Conservation (phyloP, 2,329 filamentous ascomycete species). For the Magnaporthiopsis rhizophila region DNA sequence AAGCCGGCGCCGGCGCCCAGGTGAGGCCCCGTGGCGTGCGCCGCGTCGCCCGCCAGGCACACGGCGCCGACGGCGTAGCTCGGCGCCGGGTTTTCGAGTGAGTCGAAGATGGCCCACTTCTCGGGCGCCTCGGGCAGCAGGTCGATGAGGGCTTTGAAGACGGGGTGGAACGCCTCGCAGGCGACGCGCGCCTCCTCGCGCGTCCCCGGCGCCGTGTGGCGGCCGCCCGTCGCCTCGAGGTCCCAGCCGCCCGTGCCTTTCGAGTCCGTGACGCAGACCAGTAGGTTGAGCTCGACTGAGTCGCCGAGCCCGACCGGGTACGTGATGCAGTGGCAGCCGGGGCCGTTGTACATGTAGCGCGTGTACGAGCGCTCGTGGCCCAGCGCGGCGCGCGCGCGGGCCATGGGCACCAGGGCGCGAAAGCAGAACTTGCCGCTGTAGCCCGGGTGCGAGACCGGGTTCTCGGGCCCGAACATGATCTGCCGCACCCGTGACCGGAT, state of each 20-base stretch:
- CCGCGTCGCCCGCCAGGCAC: conserved; percentile 47
- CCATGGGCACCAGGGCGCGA: conserved; percentile 53
- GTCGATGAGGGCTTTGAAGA: conserved; percentile 26
- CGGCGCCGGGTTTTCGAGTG: conserved; percentile 33
- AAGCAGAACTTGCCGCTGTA: conserved; percentile 56
- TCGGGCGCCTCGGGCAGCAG: conserved; percentile 40
- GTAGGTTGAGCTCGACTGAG: conserved; percentile 44
- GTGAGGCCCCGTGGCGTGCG: conserved; percentile 47
- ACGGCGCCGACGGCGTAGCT: conserved; percentile 32
- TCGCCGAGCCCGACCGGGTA: conserved; percentile 50
- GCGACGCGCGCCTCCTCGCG: conserved; percentile 31
- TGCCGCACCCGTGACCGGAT: conserved; percentile 49
- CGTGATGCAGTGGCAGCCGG: conserved; percentile 48
- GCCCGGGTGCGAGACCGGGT: conserved; percentile 34
- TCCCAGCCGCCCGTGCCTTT: conserved; percentile 11
- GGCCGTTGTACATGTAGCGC: conserved; percentile 48
- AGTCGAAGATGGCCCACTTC: conserved; percentile 50
- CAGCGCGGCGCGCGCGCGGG: conserved; percentile 39
- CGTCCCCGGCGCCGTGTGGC: conserved; percentile 26
- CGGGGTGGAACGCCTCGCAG: conserved; percentile 32
- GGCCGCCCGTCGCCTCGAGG: conserved; percentile 13
- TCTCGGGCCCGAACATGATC: conserved; percentile 39
- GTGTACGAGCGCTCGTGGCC: conserved; percentile 41
- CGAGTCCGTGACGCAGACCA: conserved; percentile 34
- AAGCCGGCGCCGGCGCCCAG: conserved; percentile 48